Evolutionary conservation across 2,329 filamentous ascomycete genomes (phyloP), one percentile per base, ranked within the genome.

Genomic region (Ophiostoma populinum): DNA sequence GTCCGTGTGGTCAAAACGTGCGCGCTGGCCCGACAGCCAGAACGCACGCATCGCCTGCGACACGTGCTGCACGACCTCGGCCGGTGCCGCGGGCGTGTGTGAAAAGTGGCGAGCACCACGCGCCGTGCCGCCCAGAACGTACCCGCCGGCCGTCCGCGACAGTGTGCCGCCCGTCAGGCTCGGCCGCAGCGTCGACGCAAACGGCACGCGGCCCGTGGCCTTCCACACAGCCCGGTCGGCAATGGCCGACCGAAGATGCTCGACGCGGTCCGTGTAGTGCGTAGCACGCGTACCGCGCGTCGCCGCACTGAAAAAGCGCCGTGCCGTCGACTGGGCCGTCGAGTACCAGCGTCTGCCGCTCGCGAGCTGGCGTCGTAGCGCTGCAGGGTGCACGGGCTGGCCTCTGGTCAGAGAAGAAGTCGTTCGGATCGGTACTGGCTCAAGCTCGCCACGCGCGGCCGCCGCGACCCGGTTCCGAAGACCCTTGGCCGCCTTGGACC

Each of bases 21-120:
- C 76, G 53, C 86, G 90, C 49, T 92, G 75, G 0, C 90, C 90
- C 0, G 80, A 85, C n/a, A 93, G 65, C 58, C 82, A 78, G 57
- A 98, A 94, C 10, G 85, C 86, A 36, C 90, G 75, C 49, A 95
- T 76, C 5, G 85, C 90, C 46, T 85, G 76, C 10, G 83, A 92
- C n/a, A 94, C 87, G 55, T 93, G 93, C 54, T 90, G 80, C 34
- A 95, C 71, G 31, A 95, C 83, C 53, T 95, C 82, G 1, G 86
- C 83, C 25, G 83, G 85, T 7, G 77, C 72, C 8, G 81, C 78
- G 2, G 87, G 83, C 1, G 75, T 71, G 57, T 94, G 86, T 1
- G 83, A 92, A 58, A 95, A 95, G 61, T 87, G 87, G 45, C 87
- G 70, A 17, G 75, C 73, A 29, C 78, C 80, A 45, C 80, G 74